phyloP scores from a whole-genome alignment of 768 basidiomycete genomes.

The Boletus coccyginus region DNA sequence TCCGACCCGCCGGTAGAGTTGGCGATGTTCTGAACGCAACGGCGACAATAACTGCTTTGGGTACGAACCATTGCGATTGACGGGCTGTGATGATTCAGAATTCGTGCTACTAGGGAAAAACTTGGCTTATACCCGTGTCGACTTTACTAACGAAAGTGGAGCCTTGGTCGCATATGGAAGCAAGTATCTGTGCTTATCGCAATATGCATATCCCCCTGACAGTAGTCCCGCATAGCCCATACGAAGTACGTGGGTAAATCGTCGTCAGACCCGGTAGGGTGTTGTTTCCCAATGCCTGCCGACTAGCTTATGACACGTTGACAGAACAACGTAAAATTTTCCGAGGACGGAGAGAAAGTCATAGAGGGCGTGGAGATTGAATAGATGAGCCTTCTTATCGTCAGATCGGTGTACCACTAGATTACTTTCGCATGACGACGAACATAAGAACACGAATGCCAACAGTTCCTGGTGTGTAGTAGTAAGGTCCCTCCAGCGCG shows the following conservation, averaged over 20 bases:
- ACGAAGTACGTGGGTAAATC: constrained; percentile 85
- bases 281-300: neutral
- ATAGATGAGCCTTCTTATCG: neutral
- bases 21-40: constrained; percentile 68
- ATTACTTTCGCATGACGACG: neutral
- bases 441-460: too few species aligned
- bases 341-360: constrained; percentile 71
- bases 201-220: neutral
- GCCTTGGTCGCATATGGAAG: constrained; percentile 80
- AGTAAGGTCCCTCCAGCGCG: neutral
- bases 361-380: constrained; percentile 46
- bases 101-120: constrained; percentile 54
- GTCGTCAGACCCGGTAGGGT: constrained; percentile 38
- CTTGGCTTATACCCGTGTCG: constrained; percentile 77
- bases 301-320: neutral
- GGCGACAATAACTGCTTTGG: constrained; percentile 68
- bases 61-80: constrained; percentile 30
- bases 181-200: constrained; percentile 34
- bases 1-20: constrained; percentile 68
- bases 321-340: constrained; percentile 75
- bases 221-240: constrained; percentile 51
- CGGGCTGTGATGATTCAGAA: neutral
- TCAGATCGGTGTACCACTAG: neutral
- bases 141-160: constrained; percentile 64
- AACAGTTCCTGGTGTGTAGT: neutral